These are phyloP conservation scores for Sclerotinia sclerotiorum DNA, from an alignment of 2,329 filamentous ascomycete species.

Conservation along the genomic window DNA sequence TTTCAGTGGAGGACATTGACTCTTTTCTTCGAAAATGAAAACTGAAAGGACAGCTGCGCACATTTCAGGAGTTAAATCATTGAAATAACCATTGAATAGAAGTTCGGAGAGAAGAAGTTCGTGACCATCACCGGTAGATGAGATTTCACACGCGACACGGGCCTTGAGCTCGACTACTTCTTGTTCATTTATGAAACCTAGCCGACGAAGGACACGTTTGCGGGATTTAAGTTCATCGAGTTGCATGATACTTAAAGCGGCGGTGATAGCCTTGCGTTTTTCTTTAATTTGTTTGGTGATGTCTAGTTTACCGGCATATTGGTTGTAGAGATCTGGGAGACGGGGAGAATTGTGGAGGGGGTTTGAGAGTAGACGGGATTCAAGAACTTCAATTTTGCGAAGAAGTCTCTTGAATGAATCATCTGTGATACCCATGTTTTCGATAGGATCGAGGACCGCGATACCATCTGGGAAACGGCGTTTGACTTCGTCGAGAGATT, in stretches of 20 bases:
- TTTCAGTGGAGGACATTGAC: constrained; percentile 72
- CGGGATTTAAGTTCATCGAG: constrained; percentile 94
- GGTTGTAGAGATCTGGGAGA: constrained; percentile 79
- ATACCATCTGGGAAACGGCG: constrained; percentile 90
- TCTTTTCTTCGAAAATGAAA: constrained; percentile 98
- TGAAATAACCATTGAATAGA: constrained; percentile 97
- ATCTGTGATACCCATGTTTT: constrained; percentile 93
- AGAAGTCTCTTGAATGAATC: constrained; percentile 91
- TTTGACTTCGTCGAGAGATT: constrained; percentile 73
- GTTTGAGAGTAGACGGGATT: constrained; percentile 84
- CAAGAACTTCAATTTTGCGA: constrained; percentile 93
- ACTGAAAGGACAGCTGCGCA: constrained; percentile 84
- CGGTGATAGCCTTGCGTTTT: constrained; percentile 81
- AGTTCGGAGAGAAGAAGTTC: constrained; percentile 91
- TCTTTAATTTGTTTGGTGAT: constrained; percentile 78
- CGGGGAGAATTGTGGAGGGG: constrained; percentile 88
- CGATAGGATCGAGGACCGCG: constrained; percentile 84
- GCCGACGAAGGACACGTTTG: constrained; percentile 88
- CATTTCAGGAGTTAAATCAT: constrained; percentile 85
- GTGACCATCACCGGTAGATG: constrained; percentile 76
- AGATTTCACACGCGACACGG: constrained; percentile 96
- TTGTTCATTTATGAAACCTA: constrained; percentile 92
- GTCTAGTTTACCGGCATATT: constrained; percentile 79
- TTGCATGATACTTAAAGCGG: constrained; percentile 85
- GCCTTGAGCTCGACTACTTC: constrained; percentile 97